These are phyloP conservation scores for Brettanomyces anomalus DNA, from an alignment of 805 yeast species.

Conservation along the genomic window DNA sequence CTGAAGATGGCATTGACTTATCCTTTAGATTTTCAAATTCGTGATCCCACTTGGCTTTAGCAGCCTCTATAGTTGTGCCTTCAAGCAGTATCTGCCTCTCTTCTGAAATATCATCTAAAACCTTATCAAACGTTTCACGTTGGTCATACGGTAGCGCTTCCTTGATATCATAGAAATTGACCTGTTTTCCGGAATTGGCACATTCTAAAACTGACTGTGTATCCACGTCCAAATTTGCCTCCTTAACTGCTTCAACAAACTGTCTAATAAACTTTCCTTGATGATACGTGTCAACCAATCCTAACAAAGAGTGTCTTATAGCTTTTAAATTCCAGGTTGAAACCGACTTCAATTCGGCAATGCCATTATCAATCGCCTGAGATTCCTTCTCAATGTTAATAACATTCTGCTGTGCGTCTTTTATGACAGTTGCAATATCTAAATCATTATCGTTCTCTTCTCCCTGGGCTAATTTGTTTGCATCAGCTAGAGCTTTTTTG, in stretches of 20 bases:
- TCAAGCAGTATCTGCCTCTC: conserved; percentile 74
- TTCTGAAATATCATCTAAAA: conserved; percentile 61
- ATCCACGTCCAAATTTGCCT: conserved; percentile 16
- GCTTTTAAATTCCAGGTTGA: conserved; percentile 71
- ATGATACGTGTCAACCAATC: conserved; percentile 27
- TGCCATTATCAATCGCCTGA: conserved; percentile 39
- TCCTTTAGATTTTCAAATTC: conserved; percentile 47
- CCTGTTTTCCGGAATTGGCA: conserved; percentile 9
- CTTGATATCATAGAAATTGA: conserved; percentile 64
- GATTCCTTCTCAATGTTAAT: conserved; percentile 4
- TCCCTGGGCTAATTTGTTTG: neutral
- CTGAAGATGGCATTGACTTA: conserved; percentile 40
- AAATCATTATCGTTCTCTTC: neutral
- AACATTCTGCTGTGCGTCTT: conserved; percentile 1
- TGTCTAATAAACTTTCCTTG: conserved; percentile 17
- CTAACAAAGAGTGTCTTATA: conserved; percentile 64
- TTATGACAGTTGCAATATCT: neutral
- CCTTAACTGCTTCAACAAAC: conserved; percentile 13
- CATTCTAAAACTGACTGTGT: conserved; percentile 5
- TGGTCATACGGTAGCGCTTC: conserved; percentile 40
- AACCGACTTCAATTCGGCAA: conserved; percentile 50
- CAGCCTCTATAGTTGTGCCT: conserved; percentile 71
- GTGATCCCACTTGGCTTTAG: conserved; percentile 81
- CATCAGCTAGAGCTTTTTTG: neutral
- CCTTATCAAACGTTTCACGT: conserved; percentile 49